A percentile compares a stretch with the other conserved stretches of the same genome.
These are phyloP conservation scores for Axilococcus clingmanii DNA, from an alignment of 139 green algal species.

Conservation along the genomic window DNA sequence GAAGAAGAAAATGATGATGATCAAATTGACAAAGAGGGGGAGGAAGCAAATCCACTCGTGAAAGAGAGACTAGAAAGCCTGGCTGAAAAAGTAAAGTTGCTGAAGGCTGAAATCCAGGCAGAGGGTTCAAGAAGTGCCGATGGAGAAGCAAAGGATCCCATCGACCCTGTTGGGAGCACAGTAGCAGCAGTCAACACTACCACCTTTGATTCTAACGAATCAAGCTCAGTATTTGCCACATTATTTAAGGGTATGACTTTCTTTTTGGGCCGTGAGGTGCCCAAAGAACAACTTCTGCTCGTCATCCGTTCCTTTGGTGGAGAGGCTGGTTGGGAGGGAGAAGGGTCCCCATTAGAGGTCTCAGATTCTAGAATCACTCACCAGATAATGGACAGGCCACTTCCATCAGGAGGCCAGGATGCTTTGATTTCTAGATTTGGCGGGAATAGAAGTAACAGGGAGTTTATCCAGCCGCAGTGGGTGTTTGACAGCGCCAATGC, in stretches of 20 bases:
- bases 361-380: constrained; percentile 81
- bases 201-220: constrained; percentile 31
- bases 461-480: constrained; percentile 99
- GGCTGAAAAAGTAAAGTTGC: constrained; percentile 11
- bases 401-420: background rate
- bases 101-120: background rate
- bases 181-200: background rate
- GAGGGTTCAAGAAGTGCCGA: constrained; percentile 1
- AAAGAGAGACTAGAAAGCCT: constrained; percentile 4
- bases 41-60: constrained; percentile 10
- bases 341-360: constrained; percentile 69
- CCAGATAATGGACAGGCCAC: constrained; percentile 40
- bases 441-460: constrained; percentile 18
- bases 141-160: background rate
- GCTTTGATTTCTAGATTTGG: too few relatives aligned
- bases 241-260: constrained; percentile 89
- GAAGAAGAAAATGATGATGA: constrained; percentile 12
- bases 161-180: too few relatives aligned
- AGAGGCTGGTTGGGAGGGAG: constrained; percentile 76
- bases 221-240: constrained; percentile 47
- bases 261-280: constrained; percentile 84
- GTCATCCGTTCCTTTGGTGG: constrained; percentile 91
- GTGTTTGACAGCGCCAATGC: constrained; percentile 91
- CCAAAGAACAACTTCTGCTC: constrained; percentile 82
- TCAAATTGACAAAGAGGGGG: constrained; percentile 5